These are phyloP conservation scores for Diaporthe longicolla DNA, from an alignment of 2,329 filamentous ascomycete species.

Conservation along the genomic window DNA sequence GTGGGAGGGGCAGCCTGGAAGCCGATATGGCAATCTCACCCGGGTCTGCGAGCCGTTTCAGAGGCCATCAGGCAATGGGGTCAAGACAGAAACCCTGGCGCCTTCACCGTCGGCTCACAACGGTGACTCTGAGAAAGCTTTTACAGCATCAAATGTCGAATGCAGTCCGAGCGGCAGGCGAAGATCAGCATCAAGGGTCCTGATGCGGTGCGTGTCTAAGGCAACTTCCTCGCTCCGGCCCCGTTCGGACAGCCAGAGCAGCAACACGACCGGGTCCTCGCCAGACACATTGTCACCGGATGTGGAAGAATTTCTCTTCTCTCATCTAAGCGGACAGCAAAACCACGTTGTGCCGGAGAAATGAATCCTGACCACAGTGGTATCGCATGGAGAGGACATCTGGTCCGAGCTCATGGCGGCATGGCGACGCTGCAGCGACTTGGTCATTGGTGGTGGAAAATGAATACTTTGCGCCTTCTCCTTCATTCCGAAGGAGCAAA, in stretches of 20 bases:
- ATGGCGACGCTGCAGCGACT: neutral
- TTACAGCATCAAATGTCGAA: neutral
- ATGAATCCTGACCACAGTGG: neutral
- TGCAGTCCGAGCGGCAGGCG: neutral
- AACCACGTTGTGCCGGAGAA: neutral
- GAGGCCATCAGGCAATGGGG: neutral
- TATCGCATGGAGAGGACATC: too few species aligned
- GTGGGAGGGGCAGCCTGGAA: constrained; percentile 12
- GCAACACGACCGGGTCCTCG: neutral
- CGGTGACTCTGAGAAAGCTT: neutral
- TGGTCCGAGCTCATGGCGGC: neutral
- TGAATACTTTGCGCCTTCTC: neutral
- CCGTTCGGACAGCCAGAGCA: constrained; percentile 20
- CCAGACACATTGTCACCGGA: constrained; percentile 21
- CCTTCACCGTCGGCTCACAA: neutral
- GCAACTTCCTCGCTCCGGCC: constrained; percentile 13
- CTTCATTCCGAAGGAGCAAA: neutral
- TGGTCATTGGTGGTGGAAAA: neutral
- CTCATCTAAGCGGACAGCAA: neutral
- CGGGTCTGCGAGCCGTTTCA: neutral
- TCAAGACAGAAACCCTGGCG: neutral
- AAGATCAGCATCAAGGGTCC: constrained; percentile 14
- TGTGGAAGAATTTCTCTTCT: constrained; percentile 17
- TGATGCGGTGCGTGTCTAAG: constrained; percentile 27
- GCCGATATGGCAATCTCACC: constrained; percentile 13